Base-by-base conservation (phyloP, 495 filamentous ascomycete species). In the Aspergillus diversus region DNA sequence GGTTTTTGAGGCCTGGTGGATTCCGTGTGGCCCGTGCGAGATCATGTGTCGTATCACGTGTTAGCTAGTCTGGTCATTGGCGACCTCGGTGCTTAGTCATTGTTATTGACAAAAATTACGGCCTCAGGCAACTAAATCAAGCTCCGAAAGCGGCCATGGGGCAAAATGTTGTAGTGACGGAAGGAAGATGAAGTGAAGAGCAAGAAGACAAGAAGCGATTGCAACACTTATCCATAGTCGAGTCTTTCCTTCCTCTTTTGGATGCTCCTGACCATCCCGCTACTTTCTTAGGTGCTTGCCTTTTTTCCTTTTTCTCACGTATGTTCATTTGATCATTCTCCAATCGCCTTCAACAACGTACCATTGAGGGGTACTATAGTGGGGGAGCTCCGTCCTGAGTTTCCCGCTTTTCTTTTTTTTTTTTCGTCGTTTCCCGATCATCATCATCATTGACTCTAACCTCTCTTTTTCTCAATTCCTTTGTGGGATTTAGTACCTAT, bases 401-500 rank as follows among this genome's bases (percentile, higher is more conserved):
- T 47, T 59, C 57, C 59, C 59, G 53, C 47, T 42, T 55, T 59
- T 66, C 59, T 62, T 60, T 55, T 50, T 43, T 39, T 57, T 49
- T 47, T 56, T 53, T 55, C 56, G 34, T 55, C 47, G 55, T 61
- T 55, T 52, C 58, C 46, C 57, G n/a, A 21, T 48, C 56, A 8
- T 56, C 55, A 37, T 57, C 59, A 42, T 61, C 64, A 49, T 59
- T 57, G 55, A 34, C 43, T 37, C 53, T 66, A 48, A 58, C 31
- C 34, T 59, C 16, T 59, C 16, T 43, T 59, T 46, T 60, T 58
- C 47, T 50, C 27, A 50, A 43, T 27, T 15, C 39, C 48, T 49
- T 55, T 59, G 60, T 58, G 56, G 62, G 60, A 50, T 67, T 35
- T 61, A 72, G 69, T 74, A 66, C 66, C 33, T 59, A 53, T 66